phyloP scores from a whole-genome alignment of 1,284 basidiomycete species.

The Entoloma clypeatum region DNA sequence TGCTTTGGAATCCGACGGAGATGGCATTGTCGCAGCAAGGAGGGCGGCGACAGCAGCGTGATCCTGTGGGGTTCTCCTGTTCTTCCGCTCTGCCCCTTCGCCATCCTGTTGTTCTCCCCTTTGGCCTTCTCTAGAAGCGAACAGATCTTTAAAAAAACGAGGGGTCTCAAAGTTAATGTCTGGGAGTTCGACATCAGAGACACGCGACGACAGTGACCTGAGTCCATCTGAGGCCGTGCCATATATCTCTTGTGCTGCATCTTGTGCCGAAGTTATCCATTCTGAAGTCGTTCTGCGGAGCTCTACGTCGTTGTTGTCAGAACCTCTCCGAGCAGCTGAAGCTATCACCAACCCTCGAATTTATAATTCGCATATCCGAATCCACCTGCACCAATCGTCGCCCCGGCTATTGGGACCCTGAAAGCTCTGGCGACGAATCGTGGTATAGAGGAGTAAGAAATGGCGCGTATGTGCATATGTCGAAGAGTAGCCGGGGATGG shows the following conservation, averaged over 20 bases:
- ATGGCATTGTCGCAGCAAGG: constrained; percentile 69
- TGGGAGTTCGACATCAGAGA: constrained; percentile 64
- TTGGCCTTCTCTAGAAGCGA: constrained; percentile 39
- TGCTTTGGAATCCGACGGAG: constrained; percentile 58
- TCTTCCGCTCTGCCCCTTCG: constrained; percentile 30
- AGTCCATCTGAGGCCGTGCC: constrained; percentile 64
- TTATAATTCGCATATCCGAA: constrained; percentile 92
- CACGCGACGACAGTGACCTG: constrained; percentile 52
- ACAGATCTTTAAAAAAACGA: constrained; percentile 69
- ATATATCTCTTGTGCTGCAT: constrained; percentile 62
- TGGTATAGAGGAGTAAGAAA: constrained; percentile 83
- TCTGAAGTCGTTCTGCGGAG: constrained; percentile 62
- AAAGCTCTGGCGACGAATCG: constrained; percentile 81
- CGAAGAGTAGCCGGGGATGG: constrained; percentile 45
- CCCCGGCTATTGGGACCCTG: constrained; percentile 79
- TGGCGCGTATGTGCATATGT: constrained; percentile 66
- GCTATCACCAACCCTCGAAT: constrained; percentile 84
- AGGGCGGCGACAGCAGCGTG: constrained; percentile 71
- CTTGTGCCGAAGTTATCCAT: constrained; percentile 65
- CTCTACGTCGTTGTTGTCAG: constrained; percentile 42
- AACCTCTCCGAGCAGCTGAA: not conserved
- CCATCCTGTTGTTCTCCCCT: constrained; percentile 25
- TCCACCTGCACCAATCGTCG: constrained; percentile 85
- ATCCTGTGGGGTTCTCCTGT: constrained; percentile 49
- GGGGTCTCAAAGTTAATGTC: constrained; percentile 53